Conservation (phyloP, 352 stramenopile genomes). For the Pythium monospermum region DNA sequence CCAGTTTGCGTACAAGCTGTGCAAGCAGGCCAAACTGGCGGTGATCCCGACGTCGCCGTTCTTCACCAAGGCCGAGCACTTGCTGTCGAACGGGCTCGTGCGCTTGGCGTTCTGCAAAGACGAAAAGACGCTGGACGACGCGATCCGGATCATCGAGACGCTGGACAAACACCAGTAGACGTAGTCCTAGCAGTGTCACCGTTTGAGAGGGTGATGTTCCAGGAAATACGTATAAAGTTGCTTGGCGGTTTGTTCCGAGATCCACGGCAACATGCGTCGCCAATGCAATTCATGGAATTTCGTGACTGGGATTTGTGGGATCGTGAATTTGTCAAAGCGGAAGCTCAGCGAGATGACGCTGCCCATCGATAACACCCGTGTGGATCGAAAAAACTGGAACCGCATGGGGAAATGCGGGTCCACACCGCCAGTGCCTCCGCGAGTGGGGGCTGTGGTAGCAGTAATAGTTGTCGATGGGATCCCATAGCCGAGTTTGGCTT, state of each 20-base stretch:
- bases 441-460: too few relatives aligned
- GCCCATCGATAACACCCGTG: constrained; percentile 44
- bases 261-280: constrained; percentile 80
- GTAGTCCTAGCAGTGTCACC: constrained; percentile 9
- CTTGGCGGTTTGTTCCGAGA: constrained; percentile 50
- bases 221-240: constrained; percentile 43
- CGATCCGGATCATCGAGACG: constrained; percentile 65
- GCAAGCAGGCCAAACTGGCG: constrained; percentile 86
- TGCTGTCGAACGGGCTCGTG: constrained; percentile 66
- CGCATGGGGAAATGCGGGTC: constrained; percentile 49
- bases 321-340: constrained; percentile 65
- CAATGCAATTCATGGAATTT: constrained; percentile 87
- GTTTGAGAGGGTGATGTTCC: constrained; percentile 21
- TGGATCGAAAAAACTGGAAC: constrained; percentile 53
- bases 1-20: constrained; percentile 89
- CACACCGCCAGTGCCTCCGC: too few relatives aligned
- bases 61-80: constrained; percentile 83
- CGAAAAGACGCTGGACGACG: constrained; percentile 89
- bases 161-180: neutral
- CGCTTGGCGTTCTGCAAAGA: constrained; percentile 97
- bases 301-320: constrained; percentile 52
- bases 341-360: constrained; percentile 72
- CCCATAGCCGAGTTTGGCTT: constrained; percentile 5
- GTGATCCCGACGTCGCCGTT: constrained; percentile 94
- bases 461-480: neutral